Conservation (phyloP, 352 stramenopile species). For the Phytophthora palmivora region DNA sequence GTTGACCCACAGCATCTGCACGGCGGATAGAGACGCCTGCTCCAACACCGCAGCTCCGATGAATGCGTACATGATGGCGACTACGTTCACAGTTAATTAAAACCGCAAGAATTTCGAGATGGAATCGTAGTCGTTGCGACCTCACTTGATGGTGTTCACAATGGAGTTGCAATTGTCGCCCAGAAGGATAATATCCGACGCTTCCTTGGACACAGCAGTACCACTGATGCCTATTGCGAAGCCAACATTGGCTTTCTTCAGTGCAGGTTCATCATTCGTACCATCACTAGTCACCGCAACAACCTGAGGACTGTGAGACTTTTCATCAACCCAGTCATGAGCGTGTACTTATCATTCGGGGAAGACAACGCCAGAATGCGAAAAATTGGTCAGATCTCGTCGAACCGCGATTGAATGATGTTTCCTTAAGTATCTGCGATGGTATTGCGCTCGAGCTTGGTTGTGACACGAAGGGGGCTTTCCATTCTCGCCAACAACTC, state of each 20-base stretch:
- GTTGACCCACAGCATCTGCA: conserved; percentile 98
- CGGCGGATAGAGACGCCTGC: conserved; percentile 87
- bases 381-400: conserved; percentile 68
- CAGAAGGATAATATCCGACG: conserved; percentile 95
- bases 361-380: conserved; percentile 55
- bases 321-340: conserved; percentile 59
- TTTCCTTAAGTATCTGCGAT: conserved; percentile 52
- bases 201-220: conserved; percentile 94
- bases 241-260: conserved; percentile 83
- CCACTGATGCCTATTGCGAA: too few relatives aligned
- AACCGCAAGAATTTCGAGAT: conserved; percentile 98
- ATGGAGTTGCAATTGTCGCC: conserved; percentile 98
- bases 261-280: conserved; percentile 94
- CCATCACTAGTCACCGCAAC: conserved; percentile 95
- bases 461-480: conserved; percentile 58
- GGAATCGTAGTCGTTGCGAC: conserved; percentile 95
- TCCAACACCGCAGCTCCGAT: conserved; percentile 71
- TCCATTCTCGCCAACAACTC: conserved; percentile 67
- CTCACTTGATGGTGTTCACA: conserved; percentile 96
- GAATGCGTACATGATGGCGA: conserved; percentile 92
- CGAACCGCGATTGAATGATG: conserved; percentile 59
- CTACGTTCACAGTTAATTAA: conserved; percentile 95
- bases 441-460: conserved; percentile 65
- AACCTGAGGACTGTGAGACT: conserved; percentile 74
- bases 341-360: conserved; percentile 65